A percentile compares a stretch with the other conserved stretches of the same genome.
phyloP scores from a whole-genome alignment of 495 filamentous ascomycete genomes.

The Lophiotrema nucula region DNA sequence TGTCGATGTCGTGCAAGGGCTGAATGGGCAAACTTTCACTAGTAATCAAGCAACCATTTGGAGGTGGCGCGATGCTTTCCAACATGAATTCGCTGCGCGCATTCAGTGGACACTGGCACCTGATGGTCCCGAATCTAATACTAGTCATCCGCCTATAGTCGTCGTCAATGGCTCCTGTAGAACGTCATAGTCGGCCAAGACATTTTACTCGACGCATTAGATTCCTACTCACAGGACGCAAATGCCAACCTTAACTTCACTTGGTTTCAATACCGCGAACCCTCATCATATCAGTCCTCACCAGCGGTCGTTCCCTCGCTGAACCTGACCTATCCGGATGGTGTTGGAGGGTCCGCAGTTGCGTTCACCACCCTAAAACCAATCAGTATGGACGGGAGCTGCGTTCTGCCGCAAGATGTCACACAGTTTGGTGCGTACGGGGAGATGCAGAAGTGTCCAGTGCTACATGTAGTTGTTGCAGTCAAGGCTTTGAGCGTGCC shows the following conservation, averaged over 20 bases:
- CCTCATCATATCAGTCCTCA: constrained; percentile 2
- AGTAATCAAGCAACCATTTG: constrained; percentile 15
- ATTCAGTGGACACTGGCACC: constrained; percentile 18
- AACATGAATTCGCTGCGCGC: constrained; percentile 8
- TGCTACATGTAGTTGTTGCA: not conserved
- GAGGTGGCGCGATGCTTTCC: constrained; percentile 11
- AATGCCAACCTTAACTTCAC: constrained; percentile 7
- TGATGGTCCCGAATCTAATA: constrained; percentile 1
- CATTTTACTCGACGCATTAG: constrained; percentile 3
- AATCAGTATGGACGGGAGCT: not conserved
- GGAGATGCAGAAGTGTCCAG: not conserved
- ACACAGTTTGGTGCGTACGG: constrained; percentile 1
- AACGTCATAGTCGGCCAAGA: constrained; percentile 4
- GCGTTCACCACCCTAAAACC: constrained; percentile 1
- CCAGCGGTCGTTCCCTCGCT: not conserved
- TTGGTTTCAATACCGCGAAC: constrained; percentile 13
- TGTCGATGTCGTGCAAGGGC: not conserved
- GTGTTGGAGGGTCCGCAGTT: not conserved
- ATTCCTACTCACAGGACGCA: constrained; percentile 5
- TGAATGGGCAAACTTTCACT: not conserved
- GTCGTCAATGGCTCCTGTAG: constrained; percentile 2
- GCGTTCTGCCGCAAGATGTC: not conserved
- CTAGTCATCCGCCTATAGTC: constrained; percentile 10
- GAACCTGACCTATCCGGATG: not conserved
- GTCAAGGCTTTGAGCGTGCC: not conserved